These are phyloP conservation scores for Amanita pallidorosea DNA, from an alignment of 768 basidiomycete species.

Conservation along the genomic window DNA sequence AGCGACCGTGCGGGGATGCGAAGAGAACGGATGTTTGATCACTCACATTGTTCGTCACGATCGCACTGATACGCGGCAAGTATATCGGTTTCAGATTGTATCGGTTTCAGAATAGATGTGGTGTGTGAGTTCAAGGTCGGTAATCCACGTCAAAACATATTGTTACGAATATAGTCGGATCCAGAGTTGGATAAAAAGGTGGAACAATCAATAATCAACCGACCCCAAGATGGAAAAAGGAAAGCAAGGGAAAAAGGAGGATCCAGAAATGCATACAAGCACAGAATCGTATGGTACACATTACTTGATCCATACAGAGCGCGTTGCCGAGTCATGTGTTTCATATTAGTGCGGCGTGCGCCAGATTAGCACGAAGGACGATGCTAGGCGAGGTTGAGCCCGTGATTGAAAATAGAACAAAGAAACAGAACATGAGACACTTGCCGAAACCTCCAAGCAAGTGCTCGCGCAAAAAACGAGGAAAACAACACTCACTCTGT, in stretches of 20 bases:
- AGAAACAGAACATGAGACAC: constrained; percentile 8
- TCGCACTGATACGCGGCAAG: constrained; percentile 28
- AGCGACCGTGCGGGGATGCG: background rate
- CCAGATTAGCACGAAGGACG: constrained; percentile 4
- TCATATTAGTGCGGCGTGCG: constrained; percentile 1
- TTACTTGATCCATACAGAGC: constrained; percentile 1
- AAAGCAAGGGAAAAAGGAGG: background rate
- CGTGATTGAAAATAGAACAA: background rate
- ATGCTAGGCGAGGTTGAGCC: background rate
- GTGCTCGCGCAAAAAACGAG: constrained; percentile 12
- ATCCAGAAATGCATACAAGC: background rate
- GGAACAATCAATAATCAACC: background rate
- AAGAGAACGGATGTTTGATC: background rate
- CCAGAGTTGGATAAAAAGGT: background rate
- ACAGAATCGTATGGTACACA: background rate
- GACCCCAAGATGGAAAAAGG: background rate
- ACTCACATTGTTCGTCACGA: constrained; percentile 66
- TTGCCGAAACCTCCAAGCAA: background rate
- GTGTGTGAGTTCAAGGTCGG: background rate
- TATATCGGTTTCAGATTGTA: background rate
- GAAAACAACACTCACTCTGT: constrained; percentile 53
- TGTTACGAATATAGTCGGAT: background rate
- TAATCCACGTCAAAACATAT: background rate
- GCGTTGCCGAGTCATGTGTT: constrained; percentile 1
- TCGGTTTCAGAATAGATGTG: constrained; percentile 1